Conservation (phyloP, 2,329 filamentous ascomycete genomes). For the Penicillium sp. region DNA sequence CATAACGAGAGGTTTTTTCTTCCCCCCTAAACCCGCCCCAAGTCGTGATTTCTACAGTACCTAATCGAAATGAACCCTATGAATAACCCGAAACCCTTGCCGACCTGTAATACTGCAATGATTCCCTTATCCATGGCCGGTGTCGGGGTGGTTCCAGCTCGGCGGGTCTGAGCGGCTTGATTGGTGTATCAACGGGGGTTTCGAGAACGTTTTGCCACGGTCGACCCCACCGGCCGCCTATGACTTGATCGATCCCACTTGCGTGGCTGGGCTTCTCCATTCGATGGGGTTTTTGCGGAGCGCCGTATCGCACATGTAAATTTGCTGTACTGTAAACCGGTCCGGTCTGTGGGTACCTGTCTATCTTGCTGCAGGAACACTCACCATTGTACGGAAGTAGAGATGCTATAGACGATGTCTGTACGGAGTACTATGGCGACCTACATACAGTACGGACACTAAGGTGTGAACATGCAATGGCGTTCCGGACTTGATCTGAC, state of each 20-base stretch:
- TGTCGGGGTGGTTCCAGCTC: slow-evolving; percentile 22
- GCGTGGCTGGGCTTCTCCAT: slow-evolving; percentile 21
- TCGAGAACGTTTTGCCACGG: slow-evolving; percentile 39
- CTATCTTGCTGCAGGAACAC: slow-evolving; percentile 7
- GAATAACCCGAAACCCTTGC: slow-evolving; percentile 7
- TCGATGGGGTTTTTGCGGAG: slow-evolving; percentile 13
- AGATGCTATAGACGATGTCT: neutral
- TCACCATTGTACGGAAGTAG: neutral
- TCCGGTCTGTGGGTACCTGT: slow-evolving; percentile 3
- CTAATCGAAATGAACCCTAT: slow-evolving; percentile 9
- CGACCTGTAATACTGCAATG: slow-evolving; percentile 14
- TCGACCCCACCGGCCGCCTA: slow-evolving; percentile 20
- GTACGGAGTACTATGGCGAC: too few species aligned
- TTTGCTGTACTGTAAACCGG: neutral
- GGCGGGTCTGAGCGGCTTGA: slow-evolving; percentile 2
- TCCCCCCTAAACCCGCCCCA: neutral
- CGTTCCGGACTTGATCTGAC: neutral
- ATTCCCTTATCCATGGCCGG: slow-evolving; percentile 26
- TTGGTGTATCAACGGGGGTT: slow-evolving; percentile 16
- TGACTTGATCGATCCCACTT: slow-evolving; percentile 15
- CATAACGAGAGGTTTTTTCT: neutral
- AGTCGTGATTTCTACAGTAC: slow-evolving; percentile 7
- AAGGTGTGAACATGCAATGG: neutral
- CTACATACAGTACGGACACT: too few species aligned
- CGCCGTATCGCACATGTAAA: slow-evolving; percentile 7